Evolutionary conservation across 2,329 filamentous ascomycete species (phyloP).

Genomic region (Stagonosporopsis tanaceti): DNA sequence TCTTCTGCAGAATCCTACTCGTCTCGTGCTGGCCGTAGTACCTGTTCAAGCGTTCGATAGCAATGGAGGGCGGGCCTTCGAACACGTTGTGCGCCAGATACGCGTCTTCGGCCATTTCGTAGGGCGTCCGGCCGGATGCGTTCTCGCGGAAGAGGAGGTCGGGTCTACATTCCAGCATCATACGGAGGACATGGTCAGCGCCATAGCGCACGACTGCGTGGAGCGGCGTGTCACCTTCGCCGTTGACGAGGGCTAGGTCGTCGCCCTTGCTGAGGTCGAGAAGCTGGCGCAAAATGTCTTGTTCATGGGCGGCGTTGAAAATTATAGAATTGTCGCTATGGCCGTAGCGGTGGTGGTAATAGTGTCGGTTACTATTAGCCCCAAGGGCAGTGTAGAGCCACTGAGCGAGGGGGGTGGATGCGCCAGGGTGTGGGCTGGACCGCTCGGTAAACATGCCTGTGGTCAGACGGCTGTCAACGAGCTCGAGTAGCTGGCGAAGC

Average conservation of each 20-base stretch:
- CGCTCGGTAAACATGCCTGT: conserved; percentile 67
- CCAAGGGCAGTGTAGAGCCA: conserved; percentile 23
- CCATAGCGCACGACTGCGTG: conserved; percentile 62
- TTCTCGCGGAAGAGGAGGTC: conserved; percentile 75
- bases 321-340: background rate
- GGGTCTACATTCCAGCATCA: conserved; percentile 64
- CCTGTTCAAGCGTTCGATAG: background rate
- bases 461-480: conserved; percentile 67
- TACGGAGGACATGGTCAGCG: conserved; percentile 49
- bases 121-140: conserved; percentile 75
- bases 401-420: conserved; percentile 69
- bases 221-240: conserved; percentile 70
- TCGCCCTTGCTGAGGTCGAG: conserved; percentile 54
- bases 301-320: background rate
- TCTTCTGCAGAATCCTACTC: conserved; percentile 11
- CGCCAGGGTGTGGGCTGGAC: conserved; percentile 57
- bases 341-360: background rate
- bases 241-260: conserved; percentile 66
- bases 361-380: background rate
- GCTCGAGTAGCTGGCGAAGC: conserved; percentile 58
- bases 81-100: conserved; percentile 53
- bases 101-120: conserved; percentile 69
- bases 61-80: conserved; percentile 23
- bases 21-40: background rate
- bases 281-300: conserved; percentile 27